Evolutionary conservation across 2,329 filamentous ascomycete genomes (phyloP), one percentile per base, ranked within the genome.

Genomic region (Trichoderma sp.): DNA sequence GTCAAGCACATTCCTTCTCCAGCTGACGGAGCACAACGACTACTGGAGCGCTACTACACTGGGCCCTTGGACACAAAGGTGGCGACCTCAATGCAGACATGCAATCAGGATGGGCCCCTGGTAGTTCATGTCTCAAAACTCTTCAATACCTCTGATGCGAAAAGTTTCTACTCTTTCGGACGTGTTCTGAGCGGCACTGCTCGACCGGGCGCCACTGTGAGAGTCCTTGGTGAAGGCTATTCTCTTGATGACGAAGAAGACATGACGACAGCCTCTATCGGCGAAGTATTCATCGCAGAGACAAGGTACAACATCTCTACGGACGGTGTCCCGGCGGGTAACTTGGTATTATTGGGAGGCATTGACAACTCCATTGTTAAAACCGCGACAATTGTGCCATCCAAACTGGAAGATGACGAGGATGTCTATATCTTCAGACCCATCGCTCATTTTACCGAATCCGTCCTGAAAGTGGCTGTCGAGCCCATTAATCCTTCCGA

Each of bases 321-420:
- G 0, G 93, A 94, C 73, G 96, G 96, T 60, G 90, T 99, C 30
- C 96, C 96, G 6, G 96, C 96, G 1, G 96, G 96, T 54, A 97
- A 96, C 77, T 92, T 93, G 84, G 95, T 96, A 16, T 83, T 99
- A n/a, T 85, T 99, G 18, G 90, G 92, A 67, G 96, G 95, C 16
- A 90, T 99, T 32, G 95, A 98, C 82, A 98, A 98, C 79, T 97
- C 94, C 5, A 98, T 99, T 74, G 93, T 98, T 81, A 99, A 99
- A 81, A 95, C 94, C 3, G 96, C 96, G 10, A 99, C 96, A 0
- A 86, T 99, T 59, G 89, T 99, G 34, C 89, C 93, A 1, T 88
- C 89, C 49, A 91, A 89, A 72, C 85, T 97, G 10, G 91, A 93
- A 30, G 91, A 96, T 64, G 89, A 96, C 58, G 95, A 98, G 79